phyloP scores from a whole-genome alignment of 2,329 filamentous ascomycete genomes.

The Acrocalymma vagum region DNA sequence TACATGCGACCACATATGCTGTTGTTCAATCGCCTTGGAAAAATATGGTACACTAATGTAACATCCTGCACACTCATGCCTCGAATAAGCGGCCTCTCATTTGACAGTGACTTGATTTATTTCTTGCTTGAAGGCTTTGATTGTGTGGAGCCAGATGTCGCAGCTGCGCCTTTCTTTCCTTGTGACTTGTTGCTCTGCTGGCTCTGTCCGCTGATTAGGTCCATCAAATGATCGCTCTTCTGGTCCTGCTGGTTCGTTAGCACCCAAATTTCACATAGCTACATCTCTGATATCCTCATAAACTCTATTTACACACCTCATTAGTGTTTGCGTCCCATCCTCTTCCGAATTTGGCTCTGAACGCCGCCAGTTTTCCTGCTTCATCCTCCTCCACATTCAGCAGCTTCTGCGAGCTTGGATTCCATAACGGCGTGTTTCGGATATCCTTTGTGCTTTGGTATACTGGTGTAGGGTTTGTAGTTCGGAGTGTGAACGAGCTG shows the following conservation, averaged over 20 bases:
- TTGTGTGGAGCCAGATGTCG: slow-evolving; percentile 10
- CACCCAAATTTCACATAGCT: slow-evolving; percentile 12
- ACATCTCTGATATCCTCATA: not conserved
- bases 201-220: slow-evolving; percentile 41
- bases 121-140: slow-evolving; percentile 16
- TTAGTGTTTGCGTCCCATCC: slow-evolving; percentile 72
- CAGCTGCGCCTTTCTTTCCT: slow-evolving; percentile 15
- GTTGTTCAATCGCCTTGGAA: no score
- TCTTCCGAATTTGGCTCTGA: slow-evolving; percentile 83
- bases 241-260: slow-evolving; percentile 19
- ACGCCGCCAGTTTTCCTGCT: slow-evolving; percentile 86
- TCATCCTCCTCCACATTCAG: slow-evolving; percentile 94
- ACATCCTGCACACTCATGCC: slow-evolving; percentile 1
- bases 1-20: no score
- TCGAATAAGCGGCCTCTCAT: not conserved
- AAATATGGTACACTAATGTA: slow-evolving; percentile 6
- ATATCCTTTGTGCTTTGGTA: slow-evolving; percentile 79
- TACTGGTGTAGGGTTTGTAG: slow-evolving; percentile 73
- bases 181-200: slow-evolving; percentile 21
- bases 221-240: slow-evolving; percentile 36
- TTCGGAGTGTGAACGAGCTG: slow-evolving; percentile 80
- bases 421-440: slow-evolving; percentile 90
- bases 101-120: slow-evolving; percentile 8
- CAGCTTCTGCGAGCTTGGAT: slow-evolving; percentile 81
- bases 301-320: slow-evolving; percentile 12